Conservation (phyloP, 345 rosid genomes). For the Hibiscus syriacus region DNA sequence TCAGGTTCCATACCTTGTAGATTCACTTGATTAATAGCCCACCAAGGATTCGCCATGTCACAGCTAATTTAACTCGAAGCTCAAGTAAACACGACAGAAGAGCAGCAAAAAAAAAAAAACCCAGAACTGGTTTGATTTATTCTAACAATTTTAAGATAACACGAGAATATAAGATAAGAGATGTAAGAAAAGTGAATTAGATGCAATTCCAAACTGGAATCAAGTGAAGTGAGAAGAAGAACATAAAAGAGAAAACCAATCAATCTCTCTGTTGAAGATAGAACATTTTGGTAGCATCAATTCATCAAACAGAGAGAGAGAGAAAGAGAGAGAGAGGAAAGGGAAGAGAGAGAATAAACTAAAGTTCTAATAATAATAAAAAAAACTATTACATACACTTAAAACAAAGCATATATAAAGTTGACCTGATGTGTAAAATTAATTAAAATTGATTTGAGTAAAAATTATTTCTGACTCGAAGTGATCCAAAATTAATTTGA, state of each 20-base stretch:
- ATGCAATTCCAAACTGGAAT: constrained; percentile 37
- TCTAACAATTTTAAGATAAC: background rate
- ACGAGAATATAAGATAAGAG: constrained; percentile 1
- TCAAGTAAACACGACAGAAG: background rate
- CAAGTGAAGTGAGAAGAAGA: constrained; percentile 24
- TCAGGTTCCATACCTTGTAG: constrained; percentile 46
- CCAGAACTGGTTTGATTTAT: background rate
- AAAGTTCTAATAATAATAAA: background rate
- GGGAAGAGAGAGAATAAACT: constrained; percentile 9
- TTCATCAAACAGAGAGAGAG: background rate
- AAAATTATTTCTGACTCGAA: too few relatives aligned
- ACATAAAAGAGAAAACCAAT: background rate
- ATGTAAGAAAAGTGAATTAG: constrained; percentile 34
- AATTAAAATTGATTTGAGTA: too few relatives aligned
- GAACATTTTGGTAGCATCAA: constrained; percentile 17
- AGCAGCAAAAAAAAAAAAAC: background rate
- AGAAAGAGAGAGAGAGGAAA: background rate
- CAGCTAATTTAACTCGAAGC: background rate
- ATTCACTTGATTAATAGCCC: constrained; percentile 49
- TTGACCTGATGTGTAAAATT: too few relatives aligned
- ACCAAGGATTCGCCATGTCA: constrained; percentile 72
- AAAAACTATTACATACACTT: background rate
- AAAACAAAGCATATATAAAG: too few relatives aligned
- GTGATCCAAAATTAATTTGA: too few relatives aligned
- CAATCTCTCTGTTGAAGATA: background rate